Evolutionary conservation across 208 protist genomes (phyloP), one percentile per base, ranked within the genome.

Genomic region (Acanthamoeba castellanii): DNA sequence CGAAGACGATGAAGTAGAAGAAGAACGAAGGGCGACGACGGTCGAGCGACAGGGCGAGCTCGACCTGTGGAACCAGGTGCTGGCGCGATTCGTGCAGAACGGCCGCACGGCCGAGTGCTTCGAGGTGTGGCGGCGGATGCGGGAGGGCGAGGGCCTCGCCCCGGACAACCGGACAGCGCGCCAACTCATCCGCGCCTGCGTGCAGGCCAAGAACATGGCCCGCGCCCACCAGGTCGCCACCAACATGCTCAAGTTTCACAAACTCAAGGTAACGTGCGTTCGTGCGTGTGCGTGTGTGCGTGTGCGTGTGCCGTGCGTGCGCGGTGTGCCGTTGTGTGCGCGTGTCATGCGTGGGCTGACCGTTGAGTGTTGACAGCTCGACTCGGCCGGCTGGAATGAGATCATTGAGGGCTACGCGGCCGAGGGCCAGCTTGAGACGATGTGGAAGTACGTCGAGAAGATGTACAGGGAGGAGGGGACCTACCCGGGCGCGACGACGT

Each of bases 191-290:
- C 20, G 52, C n/a, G 78, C 52, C 27, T 57, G 47, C 78, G 78
- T 61, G 14, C 78, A 64, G 52, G 22, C 22, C 18, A 57, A 61
- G 27, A 87, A 87, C 78, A 87, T 87, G 50, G 78, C 42, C 27
- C 78, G 78, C 45, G 78, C 78, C 13, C 78, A 64, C n/a, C 78
- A 87, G 52, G 78, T 87, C n/a, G 52, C 45, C 42, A 37, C 9
- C 78, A 87, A 87, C 78, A 64, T 87, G 78, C 25, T 20, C 27
- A 87, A 13, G 47, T 87, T 64, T 61, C 78, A 87, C 78, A 5
- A 61, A 1, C 52, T 87, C 42, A 27, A 32, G 50, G 78, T 87
- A 87, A 27, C 22, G 61, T 2, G 8, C n/a, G 7, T 5, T 37
- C 64, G 16, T 68, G 22, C 16, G 13, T n/a, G 61, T 68, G 16